Conservation (phyloP, 108 stramenopile genomes). For the Skeletonema costatum region DNA sequence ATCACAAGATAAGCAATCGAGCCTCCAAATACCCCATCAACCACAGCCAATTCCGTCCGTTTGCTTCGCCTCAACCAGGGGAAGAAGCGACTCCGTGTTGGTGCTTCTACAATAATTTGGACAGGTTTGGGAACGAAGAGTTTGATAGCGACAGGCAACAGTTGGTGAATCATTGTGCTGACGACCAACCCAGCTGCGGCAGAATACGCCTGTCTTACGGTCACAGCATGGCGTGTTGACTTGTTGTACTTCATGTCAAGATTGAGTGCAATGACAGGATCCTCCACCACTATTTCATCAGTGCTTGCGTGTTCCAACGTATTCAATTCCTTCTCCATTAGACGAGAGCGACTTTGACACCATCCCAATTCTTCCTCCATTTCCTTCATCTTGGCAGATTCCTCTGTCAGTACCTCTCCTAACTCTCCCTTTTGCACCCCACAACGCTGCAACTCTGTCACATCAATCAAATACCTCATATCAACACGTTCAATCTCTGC, state of each 20-base stretch:
- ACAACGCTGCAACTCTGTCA: conserved; percentile 21
- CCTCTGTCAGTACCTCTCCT: neutral
- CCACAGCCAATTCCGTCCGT: conserved; percentile 4
- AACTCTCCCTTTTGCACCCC: neutral
- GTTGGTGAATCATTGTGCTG: conserved; percentile 3
- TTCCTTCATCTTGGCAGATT: neutral
- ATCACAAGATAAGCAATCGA: conserved; percentile 13
- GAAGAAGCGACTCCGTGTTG: neutral
- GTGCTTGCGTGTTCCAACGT: neutral
- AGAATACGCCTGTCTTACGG: conserved; percentile 30
- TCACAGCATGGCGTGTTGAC: conserved; percentile 28
- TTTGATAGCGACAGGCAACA: neutral
- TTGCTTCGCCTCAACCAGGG: neutral
- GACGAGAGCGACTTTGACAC: conserved; percentile 10
- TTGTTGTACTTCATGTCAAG: conserved; percentile 47
- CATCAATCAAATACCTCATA: conserved; percentile 21
- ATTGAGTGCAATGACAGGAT: conserved; percentile 3
- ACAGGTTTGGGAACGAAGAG: conserved; percentile 7
- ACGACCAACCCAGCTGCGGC: conserved; percentile 20
- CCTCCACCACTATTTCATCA: neutral
- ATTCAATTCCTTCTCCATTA: conserved; percentile 5
- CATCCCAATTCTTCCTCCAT: conserved; percentile 6
- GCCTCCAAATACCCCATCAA: conserved; percentile 23
- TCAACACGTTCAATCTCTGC: conserved; percentile 21
- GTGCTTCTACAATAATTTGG: neutral